These are phyloP conservation scores for Cercospora janseana DNA, from an alignment of 2,329 filamentous ascomycete genomes.

Conservation along the genomic window DNA sequence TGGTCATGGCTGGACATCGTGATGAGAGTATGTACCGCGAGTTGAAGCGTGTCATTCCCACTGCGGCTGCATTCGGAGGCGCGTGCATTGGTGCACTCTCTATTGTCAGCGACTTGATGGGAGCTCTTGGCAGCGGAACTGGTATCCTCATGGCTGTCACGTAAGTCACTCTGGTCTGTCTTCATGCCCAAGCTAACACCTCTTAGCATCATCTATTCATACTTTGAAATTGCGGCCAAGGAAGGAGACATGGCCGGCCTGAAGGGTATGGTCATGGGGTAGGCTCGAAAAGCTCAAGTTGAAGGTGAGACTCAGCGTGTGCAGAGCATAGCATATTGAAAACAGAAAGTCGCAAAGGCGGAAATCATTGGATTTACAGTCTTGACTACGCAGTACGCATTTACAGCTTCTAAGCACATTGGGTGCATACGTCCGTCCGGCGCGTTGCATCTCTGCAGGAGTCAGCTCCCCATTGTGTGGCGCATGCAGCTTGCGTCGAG, in stretches of 20 bases:
- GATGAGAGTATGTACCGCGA: constrained; percentile 99
- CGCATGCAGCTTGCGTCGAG: constrained; percentile 6
- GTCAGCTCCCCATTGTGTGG: not conserved
- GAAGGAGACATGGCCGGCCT: constrained; percentile 88
- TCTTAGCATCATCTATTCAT: constrained; percentile 94
- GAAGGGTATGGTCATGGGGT: constrained; percentile 63
- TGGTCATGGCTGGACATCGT: constrained; percentile 98
- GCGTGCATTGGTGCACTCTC: constrained; percentile 98
- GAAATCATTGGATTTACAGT: constrained; percentile 3
- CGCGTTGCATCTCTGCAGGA: not conserved
- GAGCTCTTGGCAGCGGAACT: constrained; percentile 92
- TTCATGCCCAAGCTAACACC: constrained; percentile 31
- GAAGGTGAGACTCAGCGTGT: constrained; percentile 27
- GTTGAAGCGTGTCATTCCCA: constrained; percentile 98
- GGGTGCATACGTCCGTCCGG: no score
- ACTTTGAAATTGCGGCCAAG: constrained; percentile 99
- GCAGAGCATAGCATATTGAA: constrained; percentile 21
- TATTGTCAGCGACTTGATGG: constrained; percentile 90
- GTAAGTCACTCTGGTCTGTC: constrained; percentile 61
- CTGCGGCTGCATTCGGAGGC: constrained; percentile 95
- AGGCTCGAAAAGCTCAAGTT: constrained; percentile 18
- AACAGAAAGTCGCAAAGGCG: constrained; percentile 8
- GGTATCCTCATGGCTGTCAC: constrained; percentile 98
- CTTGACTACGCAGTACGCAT: not conserved
- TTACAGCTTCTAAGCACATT: no score